Evolutionary conservation across 352 stramenopile genomes (phyloP).

Genomic region (Globisporangium echinulatum): DNA sequence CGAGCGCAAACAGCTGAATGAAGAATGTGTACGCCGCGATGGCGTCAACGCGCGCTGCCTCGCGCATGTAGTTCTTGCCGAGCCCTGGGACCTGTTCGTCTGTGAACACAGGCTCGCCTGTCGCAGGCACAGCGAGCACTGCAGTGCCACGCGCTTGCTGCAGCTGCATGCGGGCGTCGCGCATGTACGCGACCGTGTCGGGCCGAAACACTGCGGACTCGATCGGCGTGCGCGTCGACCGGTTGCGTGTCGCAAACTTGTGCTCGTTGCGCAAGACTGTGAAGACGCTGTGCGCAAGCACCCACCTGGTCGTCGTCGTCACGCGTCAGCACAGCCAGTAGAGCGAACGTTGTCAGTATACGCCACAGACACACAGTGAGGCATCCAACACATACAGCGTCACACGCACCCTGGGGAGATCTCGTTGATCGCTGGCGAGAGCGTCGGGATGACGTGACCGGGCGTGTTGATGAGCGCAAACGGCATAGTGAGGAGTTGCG

Average conservation of each 20-base stretch:
- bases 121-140: constrained; percentile 20
- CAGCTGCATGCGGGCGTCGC: constrained; percentile 41
- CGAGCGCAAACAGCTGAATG: constrained; percentile 71
- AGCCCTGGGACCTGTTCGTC: constrained; percentile 61
- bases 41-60: constrained; percentile 42
- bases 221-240: constrained; percentile 60
- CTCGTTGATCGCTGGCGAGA: constrained; percentile 82
- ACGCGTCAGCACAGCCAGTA: neutral
- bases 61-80: constrained; percentile 85
- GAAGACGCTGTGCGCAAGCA: constrained; percentile 88
- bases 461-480: constrained; percentile 75
- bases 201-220: constrained; percentile 58
- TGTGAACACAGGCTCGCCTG: constrained; percentile 63
- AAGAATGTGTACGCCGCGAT: constrained; percentile 80
- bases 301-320: constrained; percentile 51
- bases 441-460: constrained; percentile 61
- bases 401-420: constrained; percentile 52
- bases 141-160: constrained; percentile 29
- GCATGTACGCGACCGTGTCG: constrained; percentile 78
- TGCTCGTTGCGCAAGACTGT: constrained; percentile 85
- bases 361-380: constrained; percentile 12
- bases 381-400: neutral
- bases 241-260: constrained; percentile 84
- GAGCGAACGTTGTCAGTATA: too few relatives aligned
- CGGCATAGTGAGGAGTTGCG: constrained; percentile 81